phyloP scores from a whole-genome alignment of 768 basidiomycete genomes.

The Mycena vitilis region DNA sequence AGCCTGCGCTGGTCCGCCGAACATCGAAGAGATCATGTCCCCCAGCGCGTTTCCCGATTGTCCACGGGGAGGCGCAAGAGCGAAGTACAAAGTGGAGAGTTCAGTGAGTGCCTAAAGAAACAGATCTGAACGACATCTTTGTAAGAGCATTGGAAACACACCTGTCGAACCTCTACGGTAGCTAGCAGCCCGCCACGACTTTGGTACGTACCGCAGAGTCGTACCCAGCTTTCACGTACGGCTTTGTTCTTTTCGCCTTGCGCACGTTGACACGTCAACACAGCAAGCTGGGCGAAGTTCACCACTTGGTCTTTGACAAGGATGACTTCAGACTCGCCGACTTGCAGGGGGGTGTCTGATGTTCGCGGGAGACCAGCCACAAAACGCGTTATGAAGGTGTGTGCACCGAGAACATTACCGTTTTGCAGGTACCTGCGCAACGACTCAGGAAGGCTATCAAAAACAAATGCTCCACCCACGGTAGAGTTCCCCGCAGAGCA shows the following conservation, averaged over 20 bases:
- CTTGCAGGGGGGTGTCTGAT: constrained; percentile 58
- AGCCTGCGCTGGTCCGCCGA: constrained; percentile 73
- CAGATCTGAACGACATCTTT: neutral
- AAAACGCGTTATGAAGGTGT: constrained; percentile 91
- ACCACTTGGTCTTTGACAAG: constrained; percentile 81
- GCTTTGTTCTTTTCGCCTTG: constrained; percentile 83
- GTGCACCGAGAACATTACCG: constrained; percentile 92
- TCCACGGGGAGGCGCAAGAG: constrained; percentile 80
- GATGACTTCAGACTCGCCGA: constrained; percentile 70
- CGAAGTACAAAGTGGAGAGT: constrained; percentile 84
- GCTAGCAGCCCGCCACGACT: constrained; percentile 73
- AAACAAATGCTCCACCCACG: constrained; percentile 65
- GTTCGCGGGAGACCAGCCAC: constrained; percentile 69
- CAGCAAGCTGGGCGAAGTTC: constrained; percentile 92
- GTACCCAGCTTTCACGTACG: constrained; percentile 85
- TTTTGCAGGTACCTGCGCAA: constrained; percentile 76
- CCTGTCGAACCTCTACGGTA: constrained; percentile 71
- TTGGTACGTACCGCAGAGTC: constrained; percentile 87
- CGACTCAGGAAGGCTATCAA: constrained; percentile 13
- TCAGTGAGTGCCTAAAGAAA: constrained; percentile 69
- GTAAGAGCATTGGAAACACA: constrained; percentile 46
- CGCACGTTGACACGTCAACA: constrained; percentile 88
- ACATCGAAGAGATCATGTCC: constrained; percentile 89
- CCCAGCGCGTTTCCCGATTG: constrained; percentile 85
- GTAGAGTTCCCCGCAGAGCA: constrained; percentile 86